These are phyloP conservation scores for Alternaria burnsii DNA, from an alignment of 2,329 filamentous ascomycete species.

Conservation along the genomic window DNA sequence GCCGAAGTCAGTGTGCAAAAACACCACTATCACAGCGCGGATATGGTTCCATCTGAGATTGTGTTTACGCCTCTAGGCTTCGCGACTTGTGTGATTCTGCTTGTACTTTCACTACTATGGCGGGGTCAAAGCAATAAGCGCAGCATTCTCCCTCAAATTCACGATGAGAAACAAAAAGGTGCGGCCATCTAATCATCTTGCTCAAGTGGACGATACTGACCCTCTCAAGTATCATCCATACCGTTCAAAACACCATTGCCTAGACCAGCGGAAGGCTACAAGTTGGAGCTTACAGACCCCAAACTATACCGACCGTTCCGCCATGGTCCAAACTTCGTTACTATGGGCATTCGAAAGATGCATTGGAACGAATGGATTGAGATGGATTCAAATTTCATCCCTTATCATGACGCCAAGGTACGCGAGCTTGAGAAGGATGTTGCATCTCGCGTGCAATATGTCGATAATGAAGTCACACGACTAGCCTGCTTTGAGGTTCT, in stretches of 20 bases:
- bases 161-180: not conserved
- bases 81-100: not conserved
- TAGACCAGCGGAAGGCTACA: not conserved
- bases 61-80: constrained; percentile 1
- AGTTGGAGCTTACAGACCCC: not conserved
- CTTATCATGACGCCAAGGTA: constrained; percentile 5
- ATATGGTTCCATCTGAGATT: not conserved
- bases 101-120: not conserved
- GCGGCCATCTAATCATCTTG: not conserved
- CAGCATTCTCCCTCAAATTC: not conserved
- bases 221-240: not conserved
- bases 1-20: not conserved
- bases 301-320: constrained; percentile 4
- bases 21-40: not conserved
- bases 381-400: constrained; percentile 7
- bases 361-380: constrained; percentile 11
- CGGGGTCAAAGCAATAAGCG: not conserved
- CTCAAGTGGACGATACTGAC: not conserved
- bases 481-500: constrained; percentile 3
- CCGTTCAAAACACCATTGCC: not conserved
- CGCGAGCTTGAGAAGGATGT: not conserved
- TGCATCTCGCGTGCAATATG: not conserved
- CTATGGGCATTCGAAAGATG: constrained; percentile 2
- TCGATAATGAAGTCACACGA: not conserved
- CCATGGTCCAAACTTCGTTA: not conserved